A percentile compares a stretch with the other conserved stretches of the same genome.
phyloP scores from a whole-genome alignment of 345 rosid species.

The Salix brachista region DNA sequence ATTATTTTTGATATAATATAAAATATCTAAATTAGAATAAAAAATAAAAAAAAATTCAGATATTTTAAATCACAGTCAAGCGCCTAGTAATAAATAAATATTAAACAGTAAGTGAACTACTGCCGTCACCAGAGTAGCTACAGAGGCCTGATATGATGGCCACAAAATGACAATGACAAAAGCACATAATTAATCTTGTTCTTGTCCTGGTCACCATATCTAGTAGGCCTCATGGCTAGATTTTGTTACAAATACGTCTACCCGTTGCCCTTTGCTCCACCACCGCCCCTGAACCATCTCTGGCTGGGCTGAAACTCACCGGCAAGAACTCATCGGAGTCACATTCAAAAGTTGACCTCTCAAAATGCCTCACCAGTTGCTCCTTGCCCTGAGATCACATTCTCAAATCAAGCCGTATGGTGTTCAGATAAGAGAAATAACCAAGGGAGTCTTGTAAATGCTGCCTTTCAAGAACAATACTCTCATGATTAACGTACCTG shows the following conservation, averaged over 20 bases:
- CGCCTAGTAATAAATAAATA: constrained; percentile 46
- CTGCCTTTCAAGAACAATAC: constrained; percentile 16
- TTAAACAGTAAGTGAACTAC: not conserved
- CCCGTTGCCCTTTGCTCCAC: constrained; percentile 31
- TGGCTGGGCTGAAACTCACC: constrained; percentile 38
- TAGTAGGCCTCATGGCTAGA: constrained; percentile 29
- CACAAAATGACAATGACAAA: constrained; percentile 15
- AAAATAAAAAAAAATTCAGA: too few species aligned
- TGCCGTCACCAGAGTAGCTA: too few species aligned
- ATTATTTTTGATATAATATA: too few species aligned
- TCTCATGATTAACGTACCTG: constrained; percentile 41
- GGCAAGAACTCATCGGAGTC: constrained; percentile 44
- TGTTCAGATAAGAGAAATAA: not conserved
- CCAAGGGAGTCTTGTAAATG: not conserved
- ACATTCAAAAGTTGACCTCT: constrained; percentile 35
- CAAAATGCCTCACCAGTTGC: constrained; percentile 39
- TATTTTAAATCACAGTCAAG: not conserved
- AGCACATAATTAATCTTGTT: constrained; percentile 3
- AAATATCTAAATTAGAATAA: too few species aligned
- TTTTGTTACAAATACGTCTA: constrained; percentile 6
- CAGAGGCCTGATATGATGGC: not conserved
- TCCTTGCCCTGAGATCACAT: constrained; percentile 50
- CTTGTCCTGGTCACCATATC: not conserved
- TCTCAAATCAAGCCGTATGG: not conserved
- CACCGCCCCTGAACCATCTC: constrained; percentile 35